Evolutionary conservation across 1,284 basidiomycete genomes (phyloP).

Genomic region (Tilletia walkeri): DNA sequence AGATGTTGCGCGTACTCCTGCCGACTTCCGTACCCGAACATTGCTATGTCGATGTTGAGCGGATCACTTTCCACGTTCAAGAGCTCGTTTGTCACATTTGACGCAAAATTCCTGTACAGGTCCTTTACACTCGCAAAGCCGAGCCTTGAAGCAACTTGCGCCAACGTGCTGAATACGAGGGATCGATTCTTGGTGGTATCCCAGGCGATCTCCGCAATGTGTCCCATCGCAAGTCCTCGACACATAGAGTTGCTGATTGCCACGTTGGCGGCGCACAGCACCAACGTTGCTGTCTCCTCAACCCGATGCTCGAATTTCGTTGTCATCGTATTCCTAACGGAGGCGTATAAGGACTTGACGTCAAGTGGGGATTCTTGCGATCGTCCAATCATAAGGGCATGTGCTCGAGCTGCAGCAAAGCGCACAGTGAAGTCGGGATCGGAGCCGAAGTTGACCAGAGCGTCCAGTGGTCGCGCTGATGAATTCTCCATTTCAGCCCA

Average conservation of each 20-base stretch:
- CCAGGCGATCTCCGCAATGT: conserved; percentile 69
- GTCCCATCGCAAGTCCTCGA: conserved; percentile 82
- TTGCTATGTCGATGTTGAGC: conserved; percentile 66
- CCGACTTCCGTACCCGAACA: conserved; percentile 70
- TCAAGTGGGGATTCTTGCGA: conserved; percentile 22
- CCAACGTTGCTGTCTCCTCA: conserved; percentile 75
- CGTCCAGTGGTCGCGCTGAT: conserved; percentile 47
- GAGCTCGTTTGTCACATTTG: conserved; percentile 63
- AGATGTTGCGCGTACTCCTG: conserved; percentile 35
- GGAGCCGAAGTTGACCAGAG: conserved; percentile 31
- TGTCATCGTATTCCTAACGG: conserved; percentile 27
- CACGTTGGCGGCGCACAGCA: conserved; percentile 76
- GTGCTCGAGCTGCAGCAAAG: conserved; percentile 69
- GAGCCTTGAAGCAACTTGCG: conserved; percentile 67
- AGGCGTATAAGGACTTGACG: conserved; percentile 29
- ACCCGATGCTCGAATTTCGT: conserved; percentile 59
- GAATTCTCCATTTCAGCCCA: conserved; percentile 59
- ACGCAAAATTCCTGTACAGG: conserved; percentile 76
- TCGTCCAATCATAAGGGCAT: conserved; percentile 62
- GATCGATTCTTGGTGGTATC: conserved; percentile 58
- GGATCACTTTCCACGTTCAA: conserved; percentile 60
- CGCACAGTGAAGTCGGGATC: conserved; percentile 84
- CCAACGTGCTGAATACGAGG: conserved; percentile 69
- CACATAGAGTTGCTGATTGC: conserved; percentile 76
- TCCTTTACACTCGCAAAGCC: conserved; percentile 67